A percentile compares a stretch with the other conserved stretches of the same genome.
phyloP scores from a whole-genome alignment of 2,329 filamentous ascomycete species.

The Tothia fuscella region DNA sequence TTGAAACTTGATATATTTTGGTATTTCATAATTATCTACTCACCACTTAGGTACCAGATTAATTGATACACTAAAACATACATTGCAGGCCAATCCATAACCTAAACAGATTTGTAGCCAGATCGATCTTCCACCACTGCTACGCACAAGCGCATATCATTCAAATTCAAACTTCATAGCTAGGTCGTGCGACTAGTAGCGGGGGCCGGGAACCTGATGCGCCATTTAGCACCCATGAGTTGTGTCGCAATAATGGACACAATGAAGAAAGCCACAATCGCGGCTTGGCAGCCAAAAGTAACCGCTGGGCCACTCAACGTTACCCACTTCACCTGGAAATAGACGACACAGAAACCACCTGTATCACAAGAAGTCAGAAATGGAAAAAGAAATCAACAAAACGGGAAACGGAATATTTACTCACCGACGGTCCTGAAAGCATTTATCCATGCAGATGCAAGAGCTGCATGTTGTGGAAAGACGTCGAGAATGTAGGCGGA shows the following conservation, averaged over 20 bases:
- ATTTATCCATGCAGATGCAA: constrained; percentile 23
- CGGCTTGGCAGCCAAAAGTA: constrained; percentile 24
- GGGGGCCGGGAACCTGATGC: constrained; percentile 14
- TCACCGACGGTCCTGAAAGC: constrained; percentile 17
- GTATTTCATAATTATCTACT: no score
- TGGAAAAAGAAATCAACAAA: background rate
- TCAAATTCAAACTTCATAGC: no score
- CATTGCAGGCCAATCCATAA: no score
- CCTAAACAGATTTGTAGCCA: no score
- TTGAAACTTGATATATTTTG: no score
- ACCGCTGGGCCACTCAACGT: constrained; percentile 19
- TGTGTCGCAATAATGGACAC: constrained; percentile 20
- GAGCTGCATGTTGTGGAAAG: constrained; percentile 22
- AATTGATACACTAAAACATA: no score
- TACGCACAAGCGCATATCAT: no score
- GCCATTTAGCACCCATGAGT: constrained; percentile 19
- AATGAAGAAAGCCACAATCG: constrained; percentile 21
- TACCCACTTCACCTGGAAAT: constrained; percentile 26
- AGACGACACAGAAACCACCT: constrained; percentile 23
- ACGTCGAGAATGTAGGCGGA: constrained; percentile 25
- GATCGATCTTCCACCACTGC: no score
- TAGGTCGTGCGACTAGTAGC: constrained; percentile 7
- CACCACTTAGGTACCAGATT: no score
- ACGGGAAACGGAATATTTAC: background rate
- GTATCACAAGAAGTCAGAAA: constrained; percentile 9